phyloP scores from a whole-genome alignment of 1,139 yeast species.

The Arxiozyma heterogenica region DNA sequence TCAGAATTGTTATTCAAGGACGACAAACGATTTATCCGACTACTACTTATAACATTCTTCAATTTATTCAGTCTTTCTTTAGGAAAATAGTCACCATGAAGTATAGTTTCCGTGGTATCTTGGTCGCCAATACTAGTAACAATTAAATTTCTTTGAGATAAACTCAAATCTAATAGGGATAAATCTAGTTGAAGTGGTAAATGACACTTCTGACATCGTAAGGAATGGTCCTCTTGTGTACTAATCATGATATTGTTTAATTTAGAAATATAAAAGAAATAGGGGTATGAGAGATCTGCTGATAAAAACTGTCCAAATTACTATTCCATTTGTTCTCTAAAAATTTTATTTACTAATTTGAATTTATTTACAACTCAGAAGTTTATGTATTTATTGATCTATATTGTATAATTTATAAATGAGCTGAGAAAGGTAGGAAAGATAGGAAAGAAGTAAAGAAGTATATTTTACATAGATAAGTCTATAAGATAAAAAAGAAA shows the following conservation, averaged over 20 bases:
- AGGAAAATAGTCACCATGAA: constrained; percentile 15
- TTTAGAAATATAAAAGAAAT: neutral
- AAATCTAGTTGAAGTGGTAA: constrained; percentile 49
- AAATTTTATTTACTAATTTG: too few relatives aligned
- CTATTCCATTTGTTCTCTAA: too few relatives aligned
- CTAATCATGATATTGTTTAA: neutral
- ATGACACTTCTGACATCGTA: constrained; percentile 49
- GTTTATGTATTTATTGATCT: too few relatives aligned
- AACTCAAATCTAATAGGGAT: constrained; percentile 43
- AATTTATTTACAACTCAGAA: too few relatives aligned
- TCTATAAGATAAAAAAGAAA: too few relatives aligned
- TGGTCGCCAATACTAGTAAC: constrained; percentile 16
- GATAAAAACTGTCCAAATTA: too few relatives aligned
- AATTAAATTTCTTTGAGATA: constrained; percentile 45
- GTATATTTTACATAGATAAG: too few relatives aligned
- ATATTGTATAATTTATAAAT: too few relatives aligned
- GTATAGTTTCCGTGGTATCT: neutral
- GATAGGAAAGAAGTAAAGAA: too few relatives aligned
- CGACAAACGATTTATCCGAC: constrained; percentile 8
- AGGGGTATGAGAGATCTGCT: too few relatives aligned
- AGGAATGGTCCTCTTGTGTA: neutral
- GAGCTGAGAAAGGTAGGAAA: too few relatives aligned
- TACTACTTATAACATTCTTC: constrained; percentile 19
- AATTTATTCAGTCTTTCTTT: constrained; percentile 31
- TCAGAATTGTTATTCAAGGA: neutral